Conservation (phyloP, 805 yeast species). For the Saturnispora sekii region DNA sequence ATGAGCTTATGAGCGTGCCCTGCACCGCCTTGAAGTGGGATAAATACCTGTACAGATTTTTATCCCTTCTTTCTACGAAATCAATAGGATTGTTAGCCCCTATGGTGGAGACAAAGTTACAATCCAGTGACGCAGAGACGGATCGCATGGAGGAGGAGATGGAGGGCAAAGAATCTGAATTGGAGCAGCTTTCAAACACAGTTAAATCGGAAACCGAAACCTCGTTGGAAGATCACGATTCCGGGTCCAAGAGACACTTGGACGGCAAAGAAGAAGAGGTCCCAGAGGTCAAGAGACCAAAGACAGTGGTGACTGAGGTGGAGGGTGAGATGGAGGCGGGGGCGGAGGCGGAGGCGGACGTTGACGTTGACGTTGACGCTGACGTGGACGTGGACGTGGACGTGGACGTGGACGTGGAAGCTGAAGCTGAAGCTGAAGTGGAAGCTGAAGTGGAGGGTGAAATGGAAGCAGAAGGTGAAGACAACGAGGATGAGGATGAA, state of each 20-base stretch:
- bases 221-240: not conserved
- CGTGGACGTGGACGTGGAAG: slow-evolving; percentile 9
- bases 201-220: slow-evolving; percentile 1
- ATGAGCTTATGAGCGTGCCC: not conserved
- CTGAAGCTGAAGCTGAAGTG: slow-evolving; percentile 14
- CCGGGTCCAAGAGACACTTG: not conserved
- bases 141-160: slow-evolving; percentile 57
- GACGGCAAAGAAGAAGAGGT: slow-evolving; percentile 6
- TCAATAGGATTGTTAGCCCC: not conserved
- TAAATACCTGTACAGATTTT: too few species aligned
- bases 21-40: too few species aligned
- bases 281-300: not conserved
- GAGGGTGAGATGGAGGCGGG: slow-evolving; percentile 14
- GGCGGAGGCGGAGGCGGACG: slow-evolving; percentile 16
- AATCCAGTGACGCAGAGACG: slow-evolving; percentile 80
- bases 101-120: not conserved
- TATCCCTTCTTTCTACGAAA: not conserved
- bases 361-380: slow-evolving; percentile 15
- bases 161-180: slow-evolving; percentile 44
- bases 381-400: slow-evolving; percentile 14
- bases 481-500: slow-evolving; percentile 10
- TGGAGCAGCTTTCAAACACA: slow-evolving; percentile 25
- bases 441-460: slow-evolving; percentile 20
- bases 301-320: slow-evolving; percentile 6
- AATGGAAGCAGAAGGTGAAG: slow-evolving; percentile 21